Conservation (phyloP, 2,329 filamentous ascomycete species). For the Pestalotiopsis sp. region DNA sequence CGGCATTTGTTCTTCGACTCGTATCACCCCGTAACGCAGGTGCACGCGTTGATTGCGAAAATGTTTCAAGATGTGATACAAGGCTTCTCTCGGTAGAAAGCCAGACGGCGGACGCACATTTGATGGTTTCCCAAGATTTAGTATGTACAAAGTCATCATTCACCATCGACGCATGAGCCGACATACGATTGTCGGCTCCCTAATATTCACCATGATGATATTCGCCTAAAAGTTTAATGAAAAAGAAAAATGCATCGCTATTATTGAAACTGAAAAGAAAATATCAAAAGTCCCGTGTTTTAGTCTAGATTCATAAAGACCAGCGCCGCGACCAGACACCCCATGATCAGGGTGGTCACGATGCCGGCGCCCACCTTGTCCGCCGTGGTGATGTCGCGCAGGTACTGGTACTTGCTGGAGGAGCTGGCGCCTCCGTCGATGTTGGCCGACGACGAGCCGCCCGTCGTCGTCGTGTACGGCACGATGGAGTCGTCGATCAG, state of each 20-base stretch:
- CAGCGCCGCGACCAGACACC: conserved; percentile 1
- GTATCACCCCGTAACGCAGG: background rate
- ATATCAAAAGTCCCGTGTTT: background rate
- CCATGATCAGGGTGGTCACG: conserved; percentile 24
- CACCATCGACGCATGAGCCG: too few relatives aligned
- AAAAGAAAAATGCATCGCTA: background rate
- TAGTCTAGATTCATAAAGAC: conserved; percentile 6
- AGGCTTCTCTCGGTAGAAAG: background rate
- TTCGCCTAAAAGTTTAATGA: background rate
- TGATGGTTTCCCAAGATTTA: background rate
- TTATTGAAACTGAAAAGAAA: background rate
- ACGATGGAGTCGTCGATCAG: conserved; percentile 33
- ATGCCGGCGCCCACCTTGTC: conserved; percentile 32
- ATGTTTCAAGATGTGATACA: background rate
- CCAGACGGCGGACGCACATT: background rate
- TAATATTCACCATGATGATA: background rate
- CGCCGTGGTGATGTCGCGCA: conserved; percentile 27
- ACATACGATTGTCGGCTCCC: background rate
- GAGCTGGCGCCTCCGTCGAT: conserved; percentile 25
- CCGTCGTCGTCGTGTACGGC: conserved; percentile 22
- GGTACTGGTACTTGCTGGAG: conserved; percentile 21
- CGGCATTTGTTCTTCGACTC: background rate
- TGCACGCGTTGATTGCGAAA: background rate
- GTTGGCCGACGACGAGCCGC: conserved; percentile 30
- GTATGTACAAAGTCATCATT: too few relatives aligned